Conservation (phyloP, 108 stramenopile species). For the Pseudonitzschia pungens region DNA sequence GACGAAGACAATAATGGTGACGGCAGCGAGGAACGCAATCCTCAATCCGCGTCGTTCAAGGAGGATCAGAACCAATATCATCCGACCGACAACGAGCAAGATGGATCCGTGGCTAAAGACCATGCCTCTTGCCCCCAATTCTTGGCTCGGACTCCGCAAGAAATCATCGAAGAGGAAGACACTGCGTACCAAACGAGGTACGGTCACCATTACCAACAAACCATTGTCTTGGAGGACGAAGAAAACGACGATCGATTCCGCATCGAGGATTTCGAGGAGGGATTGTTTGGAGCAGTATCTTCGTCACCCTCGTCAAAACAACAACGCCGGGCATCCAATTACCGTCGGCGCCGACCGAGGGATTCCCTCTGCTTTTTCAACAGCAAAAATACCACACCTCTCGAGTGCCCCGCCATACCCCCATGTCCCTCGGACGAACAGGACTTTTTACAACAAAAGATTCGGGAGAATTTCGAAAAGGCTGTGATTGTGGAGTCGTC, state of each 20-base stretch:
- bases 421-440: background rate
- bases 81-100: background rate
- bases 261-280: slow-evolving; percentile 2
- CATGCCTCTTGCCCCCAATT: too few relatives aligned
- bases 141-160: background rate
- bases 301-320: background rate
- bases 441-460: background rate
- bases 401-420: background rate
- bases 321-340: background rate
- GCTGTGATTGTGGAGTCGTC: background rate
- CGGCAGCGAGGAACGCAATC: too few relatives aligned
- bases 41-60: too few relatives aligned
- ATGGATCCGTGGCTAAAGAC: background rate
- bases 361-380: slow-evolving; percentile 8
- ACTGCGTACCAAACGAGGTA: background rate
- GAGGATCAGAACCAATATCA: too few relatives aligned
- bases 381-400: background rate
- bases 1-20: background rate
- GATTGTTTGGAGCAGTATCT: background rate
- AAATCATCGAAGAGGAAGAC: slow-evolving; percentile 6
- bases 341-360: background rate
- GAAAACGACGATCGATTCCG: background rate
- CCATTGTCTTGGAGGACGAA: background rate
- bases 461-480: background rate
- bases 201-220: background rate